These are phyloP conservation scores for Saturnispora zaruensis DNA, from an alignment of 805 yeast genomes.

Conservation along the genomic window DNA sequence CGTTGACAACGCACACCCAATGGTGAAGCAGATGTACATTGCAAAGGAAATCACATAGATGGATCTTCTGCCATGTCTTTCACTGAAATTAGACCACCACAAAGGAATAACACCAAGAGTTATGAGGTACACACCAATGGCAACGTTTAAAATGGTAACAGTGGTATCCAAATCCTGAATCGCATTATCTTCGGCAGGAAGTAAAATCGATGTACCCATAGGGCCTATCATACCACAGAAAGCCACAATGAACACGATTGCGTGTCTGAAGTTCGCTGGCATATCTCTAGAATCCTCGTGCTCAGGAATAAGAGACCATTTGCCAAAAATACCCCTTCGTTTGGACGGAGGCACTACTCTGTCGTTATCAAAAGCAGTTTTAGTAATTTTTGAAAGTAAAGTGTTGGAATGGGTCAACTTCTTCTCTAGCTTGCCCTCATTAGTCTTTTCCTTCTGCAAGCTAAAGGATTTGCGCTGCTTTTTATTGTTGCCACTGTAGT, in stretches of 20 bases:
- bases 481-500: not conserved
- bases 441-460: not conserved
- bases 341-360: slow-evolving; percentile 31
- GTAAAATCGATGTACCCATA: slow-evolving; percentile 78
- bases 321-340: slow-evolving; percentile 53
- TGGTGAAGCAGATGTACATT: slow-evolving; percentile 53
- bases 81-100: slow-evolving; percentile 85
- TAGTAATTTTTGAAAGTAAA: slow-evolving; percentile 12
- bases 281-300: slow-evolving; percentile 63
- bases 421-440: not conserved
- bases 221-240: slow-evolving; percentile 76
- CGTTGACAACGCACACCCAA: slow-evolving; percentile 65
- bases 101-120: slow-evolving; percentile 73
- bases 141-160: slow-evolving; percentile 56
- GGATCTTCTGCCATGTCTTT: slow-evolving; percentile 63
- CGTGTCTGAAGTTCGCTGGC: slow-evolving; percentile 39
- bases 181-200: slow-evolving; percentile 67
- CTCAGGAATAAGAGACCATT: slow-evolving; percentile 53
- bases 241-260: slow-evolving; percentile 60
- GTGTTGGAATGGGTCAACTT: slow-evolving; percentile 9
- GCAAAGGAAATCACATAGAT: slow-evolving; percentile 63
- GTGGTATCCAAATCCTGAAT: slow-evolving; percentile 46
- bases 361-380: slow-evolving; percentile 21
- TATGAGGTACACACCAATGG: slow-evolving; percentile 71
- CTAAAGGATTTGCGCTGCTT: not conserved